These are phyloP conservation scores for Bryoglossum gracile DNA, from an alignment of 495 filamentous ascomycete genomes.

Conservation along the genomic window DNA sequence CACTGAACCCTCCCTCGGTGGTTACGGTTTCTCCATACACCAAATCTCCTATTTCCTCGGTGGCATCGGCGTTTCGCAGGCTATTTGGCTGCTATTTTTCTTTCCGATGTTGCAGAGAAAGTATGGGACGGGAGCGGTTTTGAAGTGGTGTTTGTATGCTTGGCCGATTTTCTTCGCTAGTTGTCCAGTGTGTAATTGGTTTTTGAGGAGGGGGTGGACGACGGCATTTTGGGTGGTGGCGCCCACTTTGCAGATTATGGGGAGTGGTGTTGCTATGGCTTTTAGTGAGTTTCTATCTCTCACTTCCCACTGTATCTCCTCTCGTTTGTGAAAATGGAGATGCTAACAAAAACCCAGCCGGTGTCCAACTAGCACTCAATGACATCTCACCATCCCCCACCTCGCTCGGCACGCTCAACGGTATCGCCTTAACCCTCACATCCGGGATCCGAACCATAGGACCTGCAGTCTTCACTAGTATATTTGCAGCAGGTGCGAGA, in stretches of 20 bases:
- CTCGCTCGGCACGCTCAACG: conserved; percentile 58
- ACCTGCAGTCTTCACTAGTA: conserved; percentile 50
- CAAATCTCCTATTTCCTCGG: conserved; percentile 55
- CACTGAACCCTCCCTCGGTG: conserved; percentile 46
- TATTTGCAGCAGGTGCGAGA: conserved; percentile 55
- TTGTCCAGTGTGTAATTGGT: conserved; percentile 43
- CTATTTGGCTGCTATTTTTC: conserved; percentile 54
- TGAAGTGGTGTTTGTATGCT: conserved; percentile 42
- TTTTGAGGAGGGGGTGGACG: conserved; percentile 37
- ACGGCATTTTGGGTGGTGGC: conserved; percentile 49
- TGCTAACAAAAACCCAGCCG: too few species aligned
- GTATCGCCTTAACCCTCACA: conserved; percentile 47
- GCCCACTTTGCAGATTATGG: conserved; percentile 34
- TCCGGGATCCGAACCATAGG: conserved; percentile 48
- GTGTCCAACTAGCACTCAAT: conserved; percentile 60
- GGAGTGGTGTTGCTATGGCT: conserved; percentile 57
- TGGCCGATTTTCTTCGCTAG: conserved; percentile 53
- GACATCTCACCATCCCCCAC: conserved; percentile 50
- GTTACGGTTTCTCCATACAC: conserved; percentile 49
- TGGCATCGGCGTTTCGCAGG: conserved; percentile 51
- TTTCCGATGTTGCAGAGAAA: conserved; percentile 54
- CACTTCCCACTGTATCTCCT: too few species aligned
- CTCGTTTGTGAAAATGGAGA: too few species aligned
- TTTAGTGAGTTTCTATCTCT: conserved; percentile 37
- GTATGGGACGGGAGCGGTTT: conserved; percentile 52